A percentile compares a stretch with the other conserved stretches of the same genome.
Evolutionary conservation across 225 moss, liverwort and hornwort species (phyloP).

Genomic region (Physcomitrellopsis africana): DNA sequence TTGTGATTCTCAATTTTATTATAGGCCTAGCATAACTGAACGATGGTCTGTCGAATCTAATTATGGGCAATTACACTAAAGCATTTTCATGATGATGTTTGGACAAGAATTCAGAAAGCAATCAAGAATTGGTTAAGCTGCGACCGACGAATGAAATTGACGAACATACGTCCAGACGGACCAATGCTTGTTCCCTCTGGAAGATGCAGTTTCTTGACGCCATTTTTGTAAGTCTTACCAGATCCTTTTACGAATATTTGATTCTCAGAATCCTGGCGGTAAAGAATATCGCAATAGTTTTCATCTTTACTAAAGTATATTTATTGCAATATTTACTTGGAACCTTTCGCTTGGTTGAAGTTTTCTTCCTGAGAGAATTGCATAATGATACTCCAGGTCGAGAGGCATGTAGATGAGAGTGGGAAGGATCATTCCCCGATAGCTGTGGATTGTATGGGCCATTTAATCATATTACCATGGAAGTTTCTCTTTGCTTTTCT

Average conservation of each 20-base stretch:
- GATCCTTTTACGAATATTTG: not conserved
- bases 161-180: constrained; percentile 28
- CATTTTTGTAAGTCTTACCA: constrained; percentile 40
- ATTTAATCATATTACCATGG: constrained; percentile 73
- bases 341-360: not conserved
- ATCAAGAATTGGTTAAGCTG: constrained; percentile 42
- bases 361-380: constrained; percentile 4
- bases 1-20: not conserved
- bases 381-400: constrained; percentile 42
- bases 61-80: constrained; percentile 3
- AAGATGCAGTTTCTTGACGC: constrained; percentile 48
- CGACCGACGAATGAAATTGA: constrained; percentile 27
- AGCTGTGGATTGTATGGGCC: constrained; percentile 31
- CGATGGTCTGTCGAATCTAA: not conserved
- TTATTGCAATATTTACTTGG: not conserved
- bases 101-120: constrained; percentile 33
- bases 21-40: not conserved
- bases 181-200: constrained; percentile 40
- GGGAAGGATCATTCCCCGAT: constrained; percentile 55
- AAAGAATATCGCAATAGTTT: not conserved
- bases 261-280: not conserved
- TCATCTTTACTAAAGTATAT: not conserved
- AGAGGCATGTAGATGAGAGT: constrained; percentile 50
- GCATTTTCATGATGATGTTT: constrained; percentile 29
- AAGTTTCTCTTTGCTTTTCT: constrained; percentile 70